Evolutionary conservation across 2,329 filamentous ascomycete species (phyloP).

Genomic region (Graphiopsis chlorocephala): DNA sequence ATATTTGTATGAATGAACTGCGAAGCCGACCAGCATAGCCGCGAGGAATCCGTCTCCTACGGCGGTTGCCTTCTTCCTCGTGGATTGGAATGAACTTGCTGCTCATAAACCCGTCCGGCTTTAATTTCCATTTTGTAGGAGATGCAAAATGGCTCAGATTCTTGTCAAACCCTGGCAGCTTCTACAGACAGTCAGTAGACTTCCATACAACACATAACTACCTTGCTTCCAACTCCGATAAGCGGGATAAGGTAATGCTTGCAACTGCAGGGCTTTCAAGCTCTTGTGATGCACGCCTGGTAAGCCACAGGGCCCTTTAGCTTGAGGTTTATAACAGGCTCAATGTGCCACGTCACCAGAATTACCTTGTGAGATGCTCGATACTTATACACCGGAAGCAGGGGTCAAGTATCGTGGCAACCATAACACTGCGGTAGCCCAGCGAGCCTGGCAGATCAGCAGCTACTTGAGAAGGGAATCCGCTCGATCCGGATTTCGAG

Average conservation of each 20-base stretch:
- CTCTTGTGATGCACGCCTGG: background rate
- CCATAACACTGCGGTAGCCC: background rate
- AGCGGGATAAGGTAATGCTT: background rate
- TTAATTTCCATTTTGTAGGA: too few species aligned
- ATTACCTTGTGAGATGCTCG: background rate
- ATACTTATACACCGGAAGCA: background rate
- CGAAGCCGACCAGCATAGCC: background rate
- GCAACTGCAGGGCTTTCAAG: background rate
- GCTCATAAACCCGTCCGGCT: too few species aligned
- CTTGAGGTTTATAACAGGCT: background rate
- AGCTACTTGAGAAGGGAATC: background rate
- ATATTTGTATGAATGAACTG: background rate
- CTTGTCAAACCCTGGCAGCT: background rate
- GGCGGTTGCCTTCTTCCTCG: background rate
- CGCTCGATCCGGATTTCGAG: background rate
- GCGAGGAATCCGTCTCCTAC: background rate
- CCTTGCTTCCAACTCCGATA: background rate
- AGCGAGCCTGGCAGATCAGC: background rate
- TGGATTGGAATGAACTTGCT: too few species aligned
- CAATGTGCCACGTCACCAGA: background rate
- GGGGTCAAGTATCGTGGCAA: background rate
- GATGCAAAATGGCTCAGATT: background rate
- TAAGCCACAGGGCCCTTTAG: slow-evolving; percentile 2
- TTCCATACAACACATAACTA: background rate
- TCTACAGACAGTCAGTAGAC: background rate